Conservation (phyloP, 768 basidiomycete genomes). For the Tylopilus rubrobrunneus region DNA sequence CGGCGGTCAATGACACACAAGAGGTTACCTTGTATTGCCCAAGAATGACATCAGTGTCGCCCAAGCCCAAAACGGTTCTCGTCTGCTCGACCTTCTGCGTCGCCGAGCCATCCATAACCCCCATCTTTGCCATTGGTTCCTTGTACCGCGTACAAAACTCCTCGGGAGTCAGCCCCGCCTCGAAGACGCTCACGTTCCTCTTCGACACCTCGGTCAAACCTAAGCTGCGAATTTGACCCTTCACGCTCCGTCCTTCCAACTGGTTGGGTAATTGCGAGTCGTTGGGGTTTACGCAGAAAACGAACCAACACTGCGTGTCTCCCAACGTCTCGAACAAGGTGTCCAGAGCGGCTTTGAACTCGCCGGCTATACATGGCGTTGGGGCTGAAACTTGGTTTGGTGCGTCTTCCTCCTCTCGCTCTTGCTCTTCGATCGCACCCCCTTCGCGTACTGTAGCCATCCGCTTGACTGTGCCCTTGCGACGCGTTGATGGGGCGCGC, state of each 20-base stretch:
- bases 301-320: slow-evolving; percentile 87
- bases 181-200: too few relatives aligned
- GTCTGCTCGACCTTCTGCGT: slow-evolving; percentile 59
- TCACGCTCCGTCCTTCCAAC: slow-evolving; percentile 82
- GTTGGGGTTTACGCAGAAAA: slow-evolving; percentile 93
- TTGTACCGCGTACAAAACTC: slow-evolving; percentile 46
- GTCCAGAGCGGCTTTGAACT: slow-evolving; percentile 47
- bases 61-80: slow-evolving; percentile 49
- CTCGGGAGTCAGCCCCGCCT: too few relatives aligned
- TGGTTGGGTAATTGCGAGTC: slow-evolving; percentile 94
- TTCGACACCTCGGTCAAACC: too few relatives aligned
- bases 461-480: slow-evolving; percentile 71
- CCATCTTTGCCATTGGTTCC: slow-evolving; percentile 55
- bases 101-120: slow-evolving; percentile 58
- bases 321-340: slow-evolving; percentile 77
- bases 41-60: slow-evolving; percentile 71
- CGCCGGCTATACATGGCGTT: slow-evolving; percentile 74
- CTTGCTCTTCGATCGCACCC: too few relatives aligned
- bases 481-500: slow-evolving; percentile 84
- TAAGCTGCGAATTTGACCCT: slow-evolving; percentile 70
- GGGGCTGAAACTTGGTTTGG: slow-evolving; percentile 30
- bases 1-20: slow-evolving; percentile 67
- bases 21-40: slow-evolving; percentile 76
- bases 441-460: slow-evolving; percentile 34
- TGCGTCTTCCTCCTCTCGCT: slow-evolving; percentile 41